A percentile compares a stretch with the other conserved stretches of the same genome.
These are phyloP conservation scores for Pythium periplocum DNA, from an alignment of 352 stramenopile genomes.

Conservation along the genomic window DNA sequence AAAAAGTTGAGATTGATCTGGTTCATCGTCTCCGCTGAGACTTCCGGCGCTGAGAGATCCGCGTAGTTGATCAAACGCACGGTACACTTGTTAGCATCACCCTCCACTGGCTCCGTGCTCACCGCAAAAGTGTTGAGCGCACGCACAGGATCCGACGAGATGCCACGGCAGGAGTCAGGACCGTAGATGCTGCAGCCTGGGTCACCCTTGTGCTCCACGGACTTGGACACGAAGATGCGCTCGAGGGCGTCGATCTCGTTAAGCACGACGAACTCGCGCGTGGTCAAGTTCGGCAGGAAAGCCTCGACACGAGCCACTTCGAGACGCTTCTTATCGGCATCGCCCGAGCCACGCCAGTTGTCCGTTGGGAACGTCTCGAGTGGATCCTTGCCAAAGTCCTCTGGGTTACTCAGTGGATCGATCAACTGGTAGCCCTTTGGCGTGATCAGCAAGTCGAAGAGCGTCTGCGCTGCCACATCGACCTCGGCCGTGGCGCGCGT, in stretches of 20 bases:
- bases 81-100: slow-evolving; percentile 3
- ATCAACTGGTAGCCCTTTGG: slow-evolving; percentile 25
- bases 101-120: neutral
- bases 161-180: neutral
- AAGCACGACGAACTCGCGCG: slow-evolving; percentile 22
- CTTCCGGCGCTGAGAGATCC: slow-evolving; percentile 5
- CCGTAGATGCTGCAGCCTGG: slow-evolving; percentile 6
- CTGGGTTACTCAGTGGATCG: slow-evolving; percentile 23
- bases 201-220: slow-evolving; percentile 12
- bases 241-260: slow-evolving; percentile 18
- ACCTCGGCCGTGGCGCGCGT: slow-evolving; percentile 18
- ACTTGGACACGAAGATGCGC: slow-evolving; percentile 17
- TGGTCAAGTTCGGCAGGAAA: slow-evolving; percentile 16
- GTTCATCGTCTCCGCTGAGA: too few species aligned
- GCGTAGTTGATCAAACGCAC: slow-evolving; percentile 19
- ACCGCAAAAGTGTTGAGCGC: slow-evolving; percentile 19
- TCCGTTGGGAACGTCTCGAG: slow-evolving; percentile 20
- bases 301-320: slow-evolving; percentile 15
- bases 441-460: slow-evolving; percentile 29
- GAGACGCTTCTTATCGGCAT: slow-evolving; percentile 17
- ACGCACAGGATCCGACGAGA: slow-evolving; percentile 2
- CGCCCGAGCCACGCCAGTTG: slow-evolving; percentile 11
- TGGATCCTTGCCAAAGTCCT: slow-evolving; percentile 21
- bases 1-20: slow-evolving; percentile 11
- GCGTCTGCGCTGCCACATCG: slow-evolving; percentile 12